Evolutionary conservation across 2,329 filamentous ascomycete species (phyloP).

Genomic region (Orbilia oligospora): DNA sequence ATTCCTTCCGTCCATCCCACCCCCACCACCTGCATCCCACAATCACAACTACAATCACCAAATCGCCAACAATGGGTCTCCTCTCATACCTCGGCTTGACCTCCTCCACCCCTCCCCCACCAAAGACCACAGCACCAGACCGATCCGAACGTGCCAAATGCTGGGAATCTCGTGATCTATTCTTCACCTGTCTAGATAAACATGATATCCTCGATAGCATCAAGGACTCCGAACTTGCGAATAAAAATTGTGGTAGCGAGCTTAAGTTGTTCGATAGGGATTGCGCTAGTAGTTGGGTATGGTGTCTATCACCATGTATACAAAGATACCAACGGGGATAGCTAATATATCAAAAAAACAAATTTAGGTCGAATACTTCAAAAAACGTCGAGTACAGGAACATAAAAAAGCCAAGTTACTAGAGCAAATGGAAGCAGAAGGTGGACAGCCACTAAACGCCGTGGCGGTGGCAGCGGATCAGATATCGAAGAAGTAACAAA

Average conservation of each 20-base stretch:
- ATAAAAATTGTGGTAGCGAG: constrained; percentile 74
- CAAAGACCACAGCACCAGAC: constrained; percentile 80
- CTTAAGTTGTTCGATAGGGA: constrained; percentile 81
- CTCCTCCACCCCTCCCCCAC: constrained; percentile 66
- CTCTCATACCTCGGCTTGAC: constrained; percentile 68
- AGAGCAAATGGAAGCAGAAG: constrained; percentile 80
- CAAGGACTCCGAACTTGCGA: constrained; percentile 72
- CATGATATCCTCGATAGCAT: constrained; percentile 84
- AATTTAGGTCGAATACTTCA: constrained; percentile 91
- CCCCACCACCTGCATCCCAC: not conserved
- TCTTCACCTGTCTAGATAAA: constrained; percentile 88
- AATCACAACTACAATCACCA: not conserved
- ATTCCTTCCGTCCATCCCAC: not conserved
- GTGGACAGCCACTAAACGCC: constrained; percentile 74
- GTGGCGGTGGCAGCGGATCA: constrained; percentile 24
- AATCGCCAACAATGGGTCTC: constrained; percentile 70
- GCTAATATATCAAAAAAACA: not conserved
- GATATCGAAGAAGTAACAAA: constrained; percentile 18
- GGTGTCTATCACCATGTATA: too few relatives aligned
- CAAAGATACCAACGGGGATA: not conserved
- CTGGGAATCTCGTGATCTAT: constrained; percentile 90
- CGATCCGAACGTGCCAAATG: constrained; percentile 84
- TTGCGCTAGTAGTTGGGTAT: constrained; percentile 91
- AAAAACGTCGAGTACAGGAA: constrained; percentile 94
- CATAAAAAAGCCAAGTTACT: constrained; percentile 85